phyloP scores from a whole-genome alignment of 768 basidiomycete species.

The Leccinum aurantiacum region DNA sequence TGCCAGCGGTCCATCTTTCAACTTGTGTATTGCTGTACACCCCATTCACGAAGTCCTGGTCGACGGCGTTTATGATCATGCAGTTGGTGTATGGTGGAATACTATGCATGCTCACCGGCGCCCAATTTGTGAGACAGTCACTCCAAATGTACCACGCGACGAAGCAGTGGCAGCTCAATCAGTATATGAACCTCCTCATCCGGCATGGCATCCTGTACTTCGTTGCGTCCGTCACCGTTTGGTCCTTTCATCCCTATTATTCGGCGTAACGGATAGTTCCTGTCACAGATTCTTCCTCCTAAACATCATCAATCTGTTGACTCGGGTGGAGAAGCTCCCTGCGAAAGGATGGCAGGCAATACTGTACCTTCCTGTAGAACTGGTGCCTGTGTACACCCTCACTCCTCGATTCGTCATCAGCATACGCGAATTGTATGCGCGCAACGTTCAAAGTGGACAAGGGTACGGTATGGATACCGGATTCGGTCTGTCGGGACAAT shows the following conservation, averaged over 20 bases:
- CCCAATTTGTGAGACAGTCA: not conserved
- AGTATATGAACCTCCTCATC: not conserved
- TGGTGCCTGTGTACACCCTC: not conserved
- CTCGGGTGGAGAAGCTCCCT: not conserved
- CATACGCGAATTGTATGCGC: not conserved
- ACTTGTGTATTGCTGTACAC: too few species aligned
- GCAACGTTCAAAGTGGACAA: not conserved
- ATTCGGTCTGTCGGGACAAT: not conserved
- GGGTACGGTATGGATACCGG: constrained; percentile 7
- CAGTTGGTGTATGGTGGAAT: not conserved
- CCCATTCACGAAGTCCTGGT: not conserved
- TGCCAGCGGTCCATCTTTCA: too few species aligned
- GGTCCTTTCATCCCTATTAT: too few species aligned
- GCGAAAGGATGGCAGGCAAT: not conserved
- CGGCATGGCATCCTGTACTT: not conserved
- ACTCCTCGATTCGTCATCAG: not conserved
- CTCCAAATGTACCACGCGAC: not conserved
- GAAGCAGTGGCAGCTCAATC: not conserved
- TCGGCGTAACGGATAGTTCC: too few species aligned
- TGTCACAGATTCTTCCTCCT: not conserved
- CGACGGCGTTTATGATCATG: not conserved
- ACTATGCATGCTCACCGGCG: not conserved
- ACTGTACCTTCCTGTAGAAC: not conserved
- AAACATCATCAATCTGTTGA: not conserved
- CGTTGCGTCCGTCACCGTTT: not conserved